Evolutionary conservation across 441 rosid genomes (phyloP), one percentile per base, ranked within the genome.

Genomic region (Hura crepitans): DNA sequence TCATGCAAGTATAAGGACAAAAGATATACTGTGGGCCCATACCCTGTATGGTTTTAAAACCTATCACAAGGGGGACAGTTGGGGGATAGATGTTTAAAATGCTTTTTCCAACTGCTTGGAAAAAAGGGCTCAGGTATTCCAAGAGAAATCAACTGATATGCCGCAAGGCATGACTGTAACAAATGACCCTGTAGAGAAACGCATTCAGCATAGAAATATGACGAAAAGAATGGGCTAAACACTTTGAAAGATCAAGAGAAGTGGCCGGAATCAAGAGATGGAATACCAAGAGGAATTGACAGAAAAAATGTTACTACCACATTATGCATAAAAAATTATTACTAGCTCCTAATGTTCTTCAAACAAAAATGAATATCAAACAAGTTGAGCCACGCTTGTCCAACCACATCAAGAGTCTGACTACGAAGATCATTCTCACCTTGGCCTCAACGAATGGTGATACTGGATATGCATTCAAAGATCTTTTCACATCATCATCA

Each of bases 391-490:
- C 13, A 12, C 6, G 23, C 31, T 2, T 53, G 22, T 53, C 25
- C 62, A 54, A 15, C 37, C 49, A 35, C 62, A 42, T 23, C 39
- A 12, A 30, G 20, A 56, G 20, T 56, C 22, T 14, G 7, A 42
- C 27, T 5, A 57, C 3, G 15, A 46, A 22, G 12, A 54, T 15
- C 39, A n/a, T 11, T 51, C 80, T 71, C 68, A 88, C 96, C 92
- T 88, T 87, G 60, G 71, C 75, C 66, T 92, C 97, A 66, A 79
- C 76, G n/a, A 86, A 79, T 60, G 94, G 82, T 54, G 91, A 86
- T 65, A 79, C 81, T 3, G 81, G 68, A 59, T 79, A 87, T 37
- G 82, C 78, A 75, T 87, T 87, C 72, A 79, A 72, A 42, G 96
- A 66, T 78, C 83, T 82, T 77, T 89, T 90, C 56, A 82, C 79